Evolutionary conservation across 1,139 yeast species (phyloP).

Genomic region (Yarrowia galli): DNA sequence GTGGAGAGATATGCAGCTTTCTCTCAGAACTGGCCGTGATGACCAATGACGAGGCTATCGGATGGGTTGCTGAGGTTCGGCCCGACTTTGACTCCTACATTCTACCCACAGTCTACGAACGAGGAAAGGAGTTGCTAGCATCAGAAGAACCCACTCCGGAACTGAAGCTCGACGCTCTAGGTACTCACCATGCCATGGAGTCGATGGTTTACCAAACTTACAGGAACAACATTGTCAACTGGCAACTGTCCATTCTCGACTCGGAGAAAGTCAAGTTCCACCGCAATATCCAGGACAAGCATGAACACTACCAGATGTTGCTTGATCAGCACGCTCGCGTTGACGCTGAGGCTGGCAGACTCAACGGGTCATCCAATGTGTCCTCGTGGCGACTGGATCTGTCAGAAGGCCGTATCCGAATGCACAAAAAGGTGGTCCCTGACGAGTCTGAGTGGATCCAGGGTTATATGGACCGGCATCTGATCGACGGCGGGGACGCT

Average conservation of each 20-base stretch:
- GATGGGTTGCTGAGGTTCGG: conserved; percentile 24
- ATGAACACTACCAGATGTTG: conserved; percentile 64
- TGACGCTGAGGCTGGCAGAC: conserved; percentile 45
- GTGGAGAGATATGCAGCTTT: conserved; percentile 3
- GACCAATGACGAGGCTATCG: conserved; percentile 34
- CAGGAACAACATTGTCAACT: conserved; percentile 44
- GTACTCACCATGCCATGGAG: conserved; percentile 29
- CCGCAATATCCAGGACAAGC: conserved; percentile 66
- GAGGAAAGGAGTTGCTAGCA: conserved; percentile 7
- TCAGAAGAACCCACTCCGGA: background rate
- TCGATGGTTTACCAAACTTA: conserved; percentile 35
- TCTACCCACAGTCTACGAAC: conserved; percentile 16
- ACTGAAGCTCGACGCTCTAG: background rate
- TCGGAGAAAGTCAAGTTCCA: conserved; percentile 60
- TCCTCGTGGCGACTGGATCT: conserved; percentile 61
- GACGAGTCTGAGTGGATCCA: conserved; percentile 51
- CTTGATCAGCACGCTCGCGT: conserved; percentile 58
- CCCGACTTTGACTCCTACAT: conserved; percentile 14
- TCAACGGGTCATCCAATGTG: conserved; percentile 36
- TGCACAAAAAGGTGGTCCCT: conserved; percentile 63
- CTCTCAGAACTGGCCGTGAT: conserved; percentile 25
- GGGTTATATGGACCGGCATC: conserved; percentile 36
- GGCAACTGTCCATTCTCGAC: conserved; percentile 56
- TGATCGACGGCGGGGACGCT: conserved; percentile 14
- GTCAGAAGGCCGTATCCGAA: conserved; percentile 72